Evolutionary conservation across 2,329 filamentous ascomycete genomes (phyloP).

Genomic region (Colletotrichum navitas): DNA sequence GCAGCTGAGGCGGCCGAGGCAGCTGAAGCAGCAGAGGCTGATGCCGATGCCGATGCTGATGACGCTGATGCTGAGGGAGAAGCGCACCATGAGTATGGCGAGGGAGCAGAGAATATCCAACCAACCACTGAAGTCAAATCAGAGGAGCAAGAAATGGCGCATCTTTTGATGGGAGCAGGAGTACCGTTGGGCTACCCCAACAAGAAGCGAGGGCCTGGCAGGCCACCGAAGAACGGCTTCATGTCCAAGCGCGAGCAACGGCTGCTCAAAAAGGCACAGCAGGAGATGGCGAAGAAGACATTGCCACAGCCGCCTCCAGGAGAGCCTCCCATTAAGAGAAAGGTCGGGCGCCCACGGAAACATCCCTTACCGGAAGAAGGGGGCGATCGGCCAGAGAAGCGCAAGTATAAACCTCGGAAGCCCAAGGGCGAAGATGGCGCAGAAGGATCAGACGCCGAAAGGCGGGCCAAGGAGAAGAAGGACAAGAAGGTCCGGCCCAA

Average conservation of each 20-base stretch:
- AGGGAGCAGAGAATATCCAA: slow-evolving; percentile 37
- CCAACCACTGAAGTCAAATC: slow-evolving; percentile 45
- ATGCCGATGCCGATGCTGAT: slow-evolving; percentile 47
- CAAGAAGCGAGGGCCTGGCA: slow-evolving; percentile 81
- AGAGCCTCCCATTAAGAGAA: slow-evolving; percentile 70
- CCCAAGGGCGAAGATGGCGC: slow-evolving; percentile 65
- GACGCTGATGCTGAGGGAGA: slow-evolving; percentile 47
- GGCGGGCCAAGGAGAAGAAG: slow-evolving; percentile 69
- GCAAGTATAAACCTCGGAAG: slow-evolving; percentile 75
- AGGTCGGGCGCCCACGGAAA: slow-evolving; percentile 74
- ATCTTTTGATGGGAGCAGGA: slow-evolving; percentile 55
- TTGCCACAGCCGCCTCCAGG: slow-evolving; percentile 60
- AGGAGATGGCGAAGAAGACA: slow-evolving; percentile 66
- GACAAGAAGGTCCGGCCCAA: slow-evolving; percentile 70
- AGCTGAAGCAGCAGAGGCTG: slow-evolving; percentile 45
- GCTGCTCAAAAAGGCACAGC: slow-evolving; percentile 70
- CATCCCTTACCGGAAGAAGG: slow-evolving; percentile 71
- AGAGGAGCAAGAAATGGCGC: slow-evolving; percentile 51
- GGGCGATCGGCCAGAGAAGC: slow-evolving; percentile 69
- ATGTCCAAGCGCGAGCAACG: slow-evolving; percentile 84
- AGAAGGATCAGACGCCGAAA: slow-evolving; percentile 69
- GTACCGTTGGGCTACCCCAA: slow-evolving; percentile 24
- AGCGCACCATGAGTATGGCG: slow-evolving; percentile 44
- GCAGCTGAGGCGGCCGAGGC: slow-evolving; percentile 44
- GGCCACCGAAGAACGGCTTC: slow-evolving; percentile 84